phyloP scores from a whole-genome alignment of 345 rosid genomes.

The Populus alba region DNA sequence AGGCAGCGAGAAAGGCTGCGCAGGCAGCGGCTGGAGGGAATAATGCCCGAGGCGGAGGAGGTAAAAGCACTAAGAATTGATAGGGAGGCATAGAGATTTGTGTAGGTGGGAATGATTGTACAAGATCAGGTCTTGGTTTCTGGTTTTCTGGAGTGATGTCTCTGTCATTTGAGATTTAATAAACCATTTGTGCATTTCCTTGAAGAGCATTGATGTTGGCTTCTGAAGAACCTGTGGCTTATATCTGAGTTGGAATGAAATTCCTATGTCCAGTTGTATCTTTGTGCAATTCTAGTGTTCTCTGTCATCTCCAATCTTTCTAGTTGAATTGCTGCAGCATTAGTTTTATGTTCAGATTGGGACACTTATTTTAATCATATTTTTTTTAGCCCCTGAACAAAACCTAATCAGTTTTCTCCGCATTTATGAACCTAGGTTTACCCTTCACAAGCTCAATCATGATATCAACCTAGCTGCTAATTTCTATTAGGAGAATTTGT shows the following conservation, averaged over 20 bases:
- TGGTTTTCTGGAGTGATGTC: conserved; percentile 4
- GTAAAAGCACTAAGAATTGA: conserved; percentile 16
- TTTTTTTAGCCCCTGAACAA: no score
- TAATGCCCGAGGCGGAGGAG: conserved; percentile 11
- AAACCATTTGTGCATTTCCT: no score
- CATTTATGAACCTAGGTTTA: no score
- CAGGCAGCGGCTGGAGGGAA: conserved; percentile 20
- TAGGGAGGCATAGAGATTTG: background rate
- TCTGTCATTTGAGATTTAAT: background rate
- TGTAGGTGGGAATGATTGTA: conserved; percentile 2
- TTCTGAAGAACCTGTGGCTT: conserved; percentile 13
- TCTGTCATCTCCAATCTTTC: background rate
- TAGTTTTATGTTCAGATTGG: no score
- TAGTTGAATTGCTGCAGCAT: no score
- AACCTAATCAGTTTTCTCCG: no score
- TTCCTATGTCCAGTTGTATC: background rate
- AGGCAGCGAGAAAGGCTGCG: conserved; percentile 40
- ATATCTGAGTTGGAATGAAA: conserved; percentile 16
- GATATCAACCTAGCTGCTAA: no score
- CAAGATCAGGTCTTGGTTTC: conserved; percentile 11
- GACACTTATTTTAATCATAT: no score
- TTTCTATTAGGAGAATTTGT: no score
- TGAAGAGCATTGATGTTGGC: conserved; percentile 8
- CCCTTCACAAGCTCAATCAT: no score
- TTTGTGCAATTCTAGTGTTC: background rate